Evolutionary conservation across 1,284 basidiomycete species (phyloP), one percentile per base, ranked within the genome.

Genomic region (Taiwanofungus camphoratus): DNA sequence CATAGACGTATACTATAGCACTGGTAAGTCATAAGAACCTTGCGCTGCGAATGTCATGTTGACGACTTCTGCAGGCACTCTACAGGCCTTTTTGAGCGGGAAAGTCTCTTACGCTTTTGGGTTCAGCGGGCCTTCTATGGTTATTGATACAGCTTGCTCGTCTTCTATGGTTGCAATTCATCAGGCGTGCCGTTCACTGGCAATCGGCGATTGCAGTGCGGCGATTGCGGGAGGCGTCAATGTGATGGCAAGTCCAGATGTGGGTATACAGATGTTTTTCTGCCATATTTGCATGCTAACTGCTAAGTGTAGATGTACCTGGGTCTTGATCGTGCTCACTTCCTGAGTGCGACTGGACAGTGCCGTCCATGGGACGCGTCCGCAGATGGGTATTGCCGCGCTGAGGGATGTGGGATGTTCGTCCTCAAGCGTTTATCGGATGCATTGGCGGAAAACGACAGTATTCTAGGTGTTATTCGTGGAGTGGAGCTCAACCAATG

Each of bases 181-280:
- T 59, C 79, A 81, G 52, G 84, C 78, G 0, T 78, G 73, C 41
- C 74, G 84, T 29, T 79, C 81, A 1, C 60, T 87, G 26, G 66
- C 71, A 57, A 73, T 70, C 44, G 62, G 68, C 16, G 84, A 87
- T 57, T 87, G 82, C 53, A 68, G 73, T 48, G 73, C 81, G 15
- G 82, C 81, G 1, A 62, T 87, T 23, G 82, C 79, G 13, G 84
- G 84, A 22, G 84, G 83, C 16, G 79, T 86, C n/a, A 86, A 87
- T 52, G 59, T 79, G 43, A 78, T 87, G 38, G 69, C 77, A 1
- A 82, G 80, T 57, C 83, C 81, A 8, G 82, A 86, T 49, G 83
- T 87, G 59, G 56, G 77, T 61, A 33, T 21, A 7, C 16, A 3
- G 19, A 22, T 52, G 38, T 42, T 5, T 29, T 12, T 41, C 13